Base-by-base conservation (phyloP, 2,329 filamentous ascomycete genomes). In the Coniella lustricola region DNA sequence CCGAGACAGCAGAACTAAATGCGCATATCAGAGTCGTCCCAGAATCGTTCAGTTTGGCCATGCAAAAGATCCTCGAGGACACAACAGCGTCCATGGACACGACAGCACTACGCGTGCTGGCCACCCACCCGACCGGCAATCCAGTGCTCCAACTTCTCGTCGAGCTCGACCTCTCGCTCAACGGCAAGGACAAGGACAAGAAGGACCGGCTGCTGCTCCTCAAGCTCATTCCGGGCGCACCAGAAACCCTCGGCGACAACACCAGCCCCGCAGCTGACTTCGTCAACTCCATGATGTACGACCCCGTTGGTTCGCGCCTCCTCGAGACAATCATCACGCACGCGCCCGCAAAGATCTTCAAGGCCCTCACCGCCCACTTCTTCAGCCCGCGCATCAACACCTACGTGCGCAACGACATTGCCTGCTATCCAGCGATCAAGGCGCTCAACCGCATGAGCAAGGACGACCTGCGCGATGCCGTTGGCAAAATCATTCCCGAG, bases 61-160 rank as follows among this genome's bases (percentile, higher is more conserved):
- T 93, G 40, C 82, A 86, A 57, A 91, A 94, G 64, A 85, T 96
- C 55, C 87, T 96, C 56, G 72, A 73, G 37, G 86, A 90, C 57
- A 85, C 87, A 42, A 82, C 88, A 9, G 75, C 82, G 1, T 80
- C 78, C 1, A 76, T 96, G 57, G 89, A 93, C 62, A 77, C 85
- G 2, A 87, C 85, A 3, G 86, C 89, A 58, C 76, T 97, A 22
- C 82, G 89, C 22, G 82, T 93, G 2, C 73, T 98, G 49, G 88
- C 91, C 1, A 90, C 83, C 17, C 91, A 97, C 60, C 88, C 87
- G 4, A 87, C 91, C 1, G 93, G 90, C 41, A 96, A 95, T 60
- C 93, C 93, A 0, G 86, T 90, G 1, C 74, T 98, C n/a, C 93
- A 97, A 63, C 76, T 97, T 1, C 73, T 98, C 25, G 72, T 98